Evolutionary conservation across 23 red algal species (phyloP), one percentile per base, ranked within the genome.

Genomic region (Gracilaria gracilis): DNA sequence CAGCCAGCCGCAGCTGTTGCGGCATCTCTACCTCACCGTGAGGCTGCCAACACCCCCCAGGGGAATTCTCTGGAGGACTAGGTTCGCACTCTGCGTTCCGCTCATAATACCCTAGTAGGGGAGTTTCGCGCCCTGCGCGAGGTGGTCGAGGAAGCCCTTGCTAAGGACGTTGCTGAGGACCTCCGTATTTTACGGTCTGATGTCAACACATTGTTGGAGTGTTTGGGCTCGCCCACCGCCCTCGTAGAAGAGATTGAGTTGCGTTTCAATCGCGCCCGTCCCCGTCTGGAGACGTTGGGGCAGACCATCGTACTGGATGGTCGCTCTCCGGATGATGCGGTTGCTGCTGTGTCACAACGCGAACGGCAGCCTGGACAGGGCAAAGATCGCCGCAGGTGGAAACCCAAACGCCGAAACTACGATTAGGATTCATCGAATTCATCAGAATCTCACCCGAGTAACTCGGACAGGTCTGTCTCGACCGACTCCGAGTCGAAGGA

Each of bases 381-480:
- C 66, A 71, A 71, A 71, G 3, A 3, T 25, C 27, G 35, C 66
- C 28, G n/a, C 25, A 16, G 31, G 15, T 9, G 75, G 44, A 79
- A 32, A 24, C n/a, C 4, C 9, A 6, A 32, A 34, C 7, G 16
- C 2, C 40, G n/a, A 79, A 4, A 32, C n/a, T 58, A 2, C 27
- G 75, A 79, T 53, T 55, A 6, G 27, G 42, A 46, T 11, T n/a
- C n/a, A n/a, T 53, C 47, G 75, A 58, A 4, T 79, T 79, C 75
- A 38, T 79, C 42, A 46, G 42, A 46, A 46, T 4, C 42, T 4
- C 42, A 46, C 42, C 42, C 5, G 42, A n/a, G 11, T 46, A 7
- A 7, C 11, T 11, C 42, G 42, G 42, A 46, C 11, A 46, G 42
- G 4, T 46, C 75, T 39, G 75, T 3, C 27, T 53, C 44, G 21